A percentile compares a stretch with the other conserved stretches of the same genome.
These are phyloP conservation scores for Effrenium voratum DNA, from an alignment of 73 alveolate genomes.

Conservation along the genomic window DNA sequence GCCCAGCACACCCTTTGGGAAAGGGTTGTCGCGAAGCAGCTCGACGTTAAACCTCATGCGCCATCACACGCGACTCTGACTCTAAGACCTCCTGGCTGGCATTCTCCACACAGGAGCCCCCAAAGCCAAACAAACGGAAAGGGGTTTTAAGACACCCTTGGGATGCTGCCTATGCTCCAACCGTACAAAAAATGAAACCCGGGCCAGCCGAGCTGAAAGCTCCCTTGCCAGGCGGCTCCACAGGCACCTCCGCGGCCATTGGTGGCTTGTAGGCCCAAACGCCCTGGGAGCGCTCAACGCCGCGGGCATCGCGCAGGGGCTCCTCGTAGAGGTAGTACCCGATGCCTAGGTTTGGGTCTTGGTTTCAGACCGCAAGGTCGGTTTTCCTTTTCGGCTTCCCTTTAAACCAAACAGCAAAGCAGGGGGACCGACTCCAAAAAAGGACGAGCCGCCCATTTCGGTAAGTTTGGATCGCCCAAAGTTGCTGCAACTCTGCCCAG, in stretches of 20 bases:
- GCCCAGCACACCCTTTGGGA: constrained; percentile 91
- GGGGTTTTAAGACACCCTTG: background rate
- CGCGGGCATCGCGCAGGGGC: constrained; percentile 64
- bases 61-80: too few species aligned
- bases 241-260: constrained; percentile 81
- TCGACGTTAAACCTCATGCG: constrained; percentile 51
- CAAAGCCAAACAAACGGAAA: too few species aligned
- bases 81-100: too few species aligned
- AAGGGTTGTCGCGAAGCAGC: constrained; percentile 90
- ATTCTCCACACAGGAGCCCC: too few species aligned
- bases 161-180: too few species aligned
- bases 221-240: constrained; percentile 58
- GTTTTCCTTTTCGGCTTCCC: too few species aligned
- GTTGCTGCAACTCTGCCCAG: background rate
- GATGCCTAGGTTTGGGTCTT: constrained; percentile 36
- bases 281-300: constrained; percentile 79
- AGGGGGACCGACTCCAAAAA: too few species aligned
- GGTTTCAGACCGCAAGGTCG: too few species aligned
- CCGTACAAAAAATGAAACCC: too few species aligned
- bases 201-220: too few species aligned
- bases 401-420: too few species aligned
- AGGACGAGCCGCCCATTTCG: too few species aligned
- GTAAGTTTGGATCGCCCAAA: background rate
- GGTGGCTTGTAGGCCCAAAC: constrained; percentile 94
- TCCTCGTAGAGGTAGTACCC: constrained; percentile 85